A percentile compares a stretch with the other conserved stretches of the same genome.
Evolutionary conservation across 305 asterid species (phyloP).

Genomic region (Solanum aculeatissimum): DNA sequence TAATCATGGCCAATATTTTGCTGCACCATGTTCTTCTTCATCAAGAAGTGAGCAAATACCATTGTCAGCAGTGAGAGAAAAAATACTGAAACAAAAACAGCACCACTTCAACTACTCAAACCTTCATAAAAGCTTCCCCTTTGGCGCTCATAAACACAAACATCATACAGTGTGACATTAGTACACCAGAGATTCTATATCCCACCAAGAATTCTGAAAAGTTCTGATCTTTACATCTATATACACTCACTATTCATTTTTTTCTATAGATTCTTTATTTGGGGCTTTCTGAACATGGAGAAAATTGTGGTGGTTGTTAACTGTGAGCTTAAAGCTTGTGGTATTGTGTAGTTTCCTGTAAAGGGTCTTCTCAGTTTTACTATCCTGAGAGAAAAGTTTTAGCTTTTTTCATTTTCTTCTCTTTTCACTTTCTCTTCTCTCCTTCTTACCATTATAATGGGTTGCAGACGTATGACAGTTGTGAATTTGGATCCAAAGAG

Average conservation of each 20-base stretch:
- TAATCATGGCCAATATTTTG: conserved; percentile 54
- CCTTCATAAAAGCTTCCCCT: neutral
- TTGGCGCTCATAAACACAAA: neutral
- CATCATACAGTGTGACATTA: neutral
- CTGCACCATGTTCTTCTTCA: conserved; percentile 26
- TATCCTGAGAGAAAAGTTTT: neutral
- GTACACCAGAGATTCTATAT: neutral
- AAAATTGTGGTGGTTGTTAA: conserved; percentile 35
- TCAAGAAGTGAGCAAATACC: conserved; percentile 2
- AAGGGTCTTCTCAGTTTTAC: conserved; percentile 2
- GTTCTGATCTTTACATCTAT: neutral
- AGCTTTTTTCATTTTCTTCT: neutral
- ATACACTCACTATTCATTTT: neutral
- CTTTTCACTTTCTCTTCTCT: conserved; percentile 6
- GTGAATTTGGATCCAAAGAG: conserved; percentile 86
- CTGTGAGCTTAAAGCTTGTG: conserved; percentile 81
- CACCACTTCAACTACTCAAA: neutral
- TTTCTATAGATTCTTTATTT: neutral
- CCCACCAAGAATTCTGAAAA: neutral
- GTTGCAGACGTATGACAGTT: conserved; percentile 27
- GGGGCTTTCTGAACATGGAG: conserved; percentile 34
- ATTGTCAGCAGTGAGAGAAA: neutral
- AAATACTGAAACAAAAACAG: neutral
- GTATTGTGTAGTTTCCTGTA: conserved; percentile 54
- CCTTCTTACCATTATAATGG: conserved; percentile 42